Evolutionary conservation across 106 monocot species (phyloP).

Genomic region (Acorus gramineus): DNA sequence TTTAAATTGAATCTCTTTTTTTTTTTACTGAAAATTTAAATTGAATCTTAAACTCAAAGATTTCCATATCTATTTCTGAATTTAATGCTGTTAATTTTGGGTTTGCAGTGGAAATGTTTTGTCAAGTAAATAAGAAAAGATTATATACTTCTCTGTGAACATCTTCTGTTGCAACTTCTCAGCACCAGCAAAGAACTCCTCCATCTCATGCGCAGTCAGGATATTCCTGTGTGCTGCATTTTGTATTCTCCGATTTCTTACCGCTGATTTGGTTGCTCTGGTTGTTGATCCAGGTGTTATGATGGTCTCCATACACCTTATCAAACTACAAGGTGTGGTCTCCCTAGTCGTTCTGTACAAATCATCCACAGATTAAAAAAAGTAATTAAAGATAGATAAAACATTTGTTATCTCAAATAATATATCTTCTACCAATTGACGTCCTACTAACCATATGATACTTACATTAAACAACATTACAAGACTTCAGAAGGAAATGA

Average conservation of each 20-base stretch:
- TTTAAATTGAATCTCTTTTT: too few relatives aligned
- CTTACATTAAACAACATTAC: too few relatives aligned
- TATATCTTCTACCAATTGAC: too few relatives aligned
- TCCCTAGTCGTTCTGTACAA: constrained; percentile 26
- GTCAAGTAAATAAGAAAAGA: background rate
- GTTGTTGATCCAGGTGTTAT: constrained; percentile 33
- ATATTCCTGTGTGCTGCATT: constrained; percentile 8
- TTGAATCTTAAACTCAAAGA: too few relatives aligned
- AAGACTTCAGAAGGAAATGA: too few relatives aligned
- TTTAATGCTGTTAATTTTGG: too few relatives aligned
- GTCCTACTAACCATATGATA: too few relatives aligned
- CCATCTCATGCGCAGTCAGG: constrained; percentile 37
- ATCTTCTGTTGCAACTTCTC: constrained; percentile 34
- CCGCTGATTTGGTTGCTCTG: constrained; percentile 11
- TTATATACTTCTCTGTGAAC: constrained; percentile 34
- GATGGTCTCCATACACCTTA: constrained; percentile 20
- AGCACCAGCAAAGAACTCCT: constrained; percentile 33
- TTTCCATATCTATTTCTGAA: too few relatives aligned
- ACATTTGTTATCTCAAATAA: too few relatives aligned
- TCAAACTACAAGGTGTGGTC: constrained; percentile 43
- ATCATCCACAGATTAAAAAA: background rate
- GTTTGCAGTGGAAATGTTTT: too few relatives aligned
- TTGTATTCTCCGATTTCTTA: constrained; percentile 10
- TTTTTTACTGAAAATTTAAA: too few relatives aligned
- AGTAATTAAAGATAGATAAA: too few relatives aligned